Base-by-base conservation (phyloP, 495 filamentous ascomycete genomes). In the Penicillium angulare region DNA sequence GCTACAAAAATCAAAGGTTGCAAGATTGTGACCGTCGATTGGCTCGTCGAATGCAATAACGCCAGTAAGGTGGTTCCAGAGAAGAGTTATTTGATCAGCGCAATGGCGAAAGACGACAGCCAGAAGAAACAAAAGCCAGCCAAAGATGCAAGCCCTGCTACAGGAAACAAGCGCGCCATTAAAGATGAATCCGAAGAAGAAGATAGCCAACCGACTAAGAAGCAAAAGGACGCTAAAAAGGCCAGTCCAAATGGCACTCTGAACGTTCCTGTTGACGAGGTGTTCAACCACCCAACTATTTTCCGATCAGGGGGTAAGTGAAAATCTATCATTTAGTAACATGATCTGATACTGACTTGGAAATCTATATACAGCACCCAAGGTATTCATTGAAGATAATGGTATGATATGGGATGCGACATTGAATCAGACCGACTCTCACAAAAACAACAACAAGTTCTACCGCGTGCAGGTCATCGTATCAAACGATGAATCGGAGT, bases 361-460 rank as follows among this genome's bases (percentile, higher is more conserved):
- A n/a, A n/a, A n/a, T n/a, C n/a, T n/a, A n/a, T 3, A 0, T 5
- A 32, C 46, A 63, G 53, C 40, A 27, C 24, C 52, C n/a, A 17
- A 34, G 3, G 88, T 95, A 31, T 84, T 86, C 57, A 84, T 92
- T 44, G 86, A 86, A 52, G 41, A 67, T 0, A 44, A 73, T 1
- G 80, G 81, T 2, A 63, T 85, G 23, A 87, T 92, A 22, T 91
- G 73, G 69, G 77, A 80, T 57, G 76, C 74, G 5, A 74, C 75
- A 5, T 49, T 80, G 12, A 79, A 78, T 43, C 74, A 78, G 41
- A 78, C 75, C 5, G 65, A 67, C 26, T 57, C 86, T 1, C 62
- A 72, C 6, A 61, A 67, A 13, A 87, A 87, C 49, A 82, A 83
- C 50, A 89, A 89, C 65, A 90, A 90, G 43, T 90, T 90, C 61